Percentiles rank a stretch among this genome's conserved stretches.
Conservation (phyloP, 257 asterid genomes). For the Nicotiana paniculata region DNA sequence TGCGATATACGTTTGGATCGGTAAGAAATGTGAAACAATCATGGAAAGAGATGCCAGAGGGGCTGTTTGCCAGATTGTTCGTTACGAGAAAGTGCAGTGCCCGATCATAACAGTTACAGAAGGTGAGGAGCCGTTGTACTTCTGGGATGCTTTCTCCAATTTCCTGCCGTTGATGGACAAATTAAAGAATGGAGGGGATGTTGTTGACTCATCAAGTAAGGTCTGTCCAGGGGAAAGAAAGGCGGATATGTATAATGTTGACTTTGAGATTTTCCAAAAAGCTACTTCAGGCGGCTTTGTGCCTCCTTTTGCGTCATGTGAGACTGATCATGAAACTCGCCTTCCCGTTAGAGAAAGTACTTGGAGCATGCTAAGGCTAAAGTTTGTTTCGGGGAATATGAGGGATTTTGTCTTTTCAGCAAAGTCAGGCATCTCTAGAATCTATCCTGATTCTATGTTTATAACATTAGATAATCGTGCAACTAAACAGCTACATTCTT, state of each 20-base stretch:
- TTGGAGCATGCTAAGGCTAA: slow-evolving; percentile 36
- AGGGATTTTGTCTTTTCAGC: slow-evolving; percentile 34
- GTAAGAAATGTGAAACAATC: slow-evolving; percentile 35
- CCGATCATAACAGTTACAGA: slow-evolving; percentile 28
- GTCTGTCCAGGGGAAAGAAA: slow-evolving; percentile 23
- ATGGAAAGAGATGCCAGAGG: slow-evolving; percentile 49
- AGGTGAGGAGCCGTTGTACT: slow-evolving; percentile 38
- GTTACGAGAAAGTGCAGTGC: slow-evolving; percentile 45
- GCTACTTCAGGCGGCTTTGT: slow-evolving; percentile 42
- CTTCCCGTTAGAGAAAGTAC: slow-evolving; percentile 41
- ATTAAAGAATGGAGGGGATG: slow-evolving; percentile 18
- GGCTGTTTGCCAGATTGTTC: slow-evolving; percentile 46
- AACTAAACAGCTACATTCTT: slow-evolving; percentile 11
- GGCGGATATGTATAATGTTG: slow-evolving; percentile 30
- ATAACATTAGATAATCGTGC: slow-evolving; percentile 10
- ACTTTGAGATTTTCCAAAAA: slow-evolving; percentile 37
- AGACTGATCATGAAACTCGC: slow-evolving; percentile 31
- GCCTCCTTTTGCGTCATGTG: slow-evolving; percentile 39
- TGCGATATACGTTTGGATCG: slow-evolving; percentile 42
- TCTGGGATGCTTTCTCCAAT: slow-evolving; percentile 46
- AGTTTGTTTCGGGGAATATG: slow-evolving; percentile 32
- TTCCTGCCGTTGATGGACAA: slow-evolving; percentile 37
- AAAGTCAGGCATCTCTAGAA: slow-evolving; percentile 24
- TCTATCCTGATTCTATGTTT: slow-evolving; percentile 35
- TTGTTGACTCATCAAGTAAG: slow-evolving; percentile 17